These are phyloP conservation scores for Dactylonectria macrodidyma DNA, from an alignment of 2,329 filamentous ascomycete genomes.

Conservation along the genomic window DNA sequence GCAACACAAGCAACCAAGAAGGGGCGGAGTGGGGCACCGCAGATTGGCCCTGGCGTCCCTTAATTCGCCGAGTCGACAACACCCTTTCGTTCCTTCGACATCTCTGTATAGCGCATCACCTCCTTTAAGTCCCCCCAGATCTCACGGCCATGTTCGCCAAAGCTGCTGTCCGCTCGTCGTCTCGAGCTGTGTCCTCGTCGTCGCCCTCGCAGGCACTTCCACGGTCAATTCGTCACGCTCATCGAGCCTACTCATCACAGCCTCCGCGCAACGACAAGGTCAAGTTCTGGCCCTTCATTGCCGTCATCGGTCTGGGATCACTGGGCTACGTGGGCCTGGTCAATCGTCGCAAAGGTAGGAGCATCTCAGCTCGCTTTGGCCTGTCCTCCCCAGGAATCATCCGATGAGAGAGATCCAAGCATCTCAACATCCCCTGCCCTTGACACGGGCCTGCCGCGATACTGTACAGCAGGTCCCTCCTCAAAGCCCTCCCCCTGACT, in stretches of 20 bases:
- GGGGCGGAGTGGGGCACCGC: too few species aligned
- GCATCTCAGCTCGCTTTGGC: conserved; percentile 10
- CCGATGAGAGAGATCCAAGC: conserved; percentile 30
- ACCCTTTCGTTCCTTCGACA: too few species aligned
- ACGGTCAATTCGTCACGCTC: conserved; percentile 34
- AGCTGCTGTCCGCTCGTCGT: conserved; percentile 37
- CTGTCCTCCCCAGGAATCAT: conserved; percentile 28
- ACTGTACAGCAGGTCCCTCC: conserved; percentile 15
- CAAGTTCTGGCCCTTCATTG: conserved; percentile 73
- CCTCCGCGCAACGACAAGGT: conserved; percentile 56
- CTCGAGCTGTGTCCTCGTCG: conserved; percentile 36
- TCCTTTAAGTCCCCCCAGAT: too few species aligned
- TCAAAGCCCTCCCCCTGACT: conserved; percentile 14
- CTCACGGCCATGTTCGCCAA: conserved; percentile 34
- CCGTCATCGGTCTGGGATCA: conserved; percentile 63
- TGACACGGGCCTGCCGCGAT: conserved; percentile 18
- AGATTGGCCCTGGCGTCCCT: too few species aligned
- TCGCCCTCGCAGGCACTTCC: conserved; percentile 31
- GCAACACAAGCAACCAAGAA: too few species aligned
- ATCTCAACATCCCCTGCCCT: conserved; percentile 17
- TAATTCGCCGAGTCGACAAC: too few species aligned
- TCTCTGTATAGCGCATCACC: too few species aligned
- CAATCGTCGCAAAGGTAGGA: conserved; percentile 65
- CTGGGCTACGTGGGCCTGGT: conserved; percentile 66
- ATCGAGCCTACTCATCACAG: conserved; percentile 60